Base-by-base conservation (phyloP, 176 grass and related monocot genomes). In the Oryza glumipatula region DNA sequence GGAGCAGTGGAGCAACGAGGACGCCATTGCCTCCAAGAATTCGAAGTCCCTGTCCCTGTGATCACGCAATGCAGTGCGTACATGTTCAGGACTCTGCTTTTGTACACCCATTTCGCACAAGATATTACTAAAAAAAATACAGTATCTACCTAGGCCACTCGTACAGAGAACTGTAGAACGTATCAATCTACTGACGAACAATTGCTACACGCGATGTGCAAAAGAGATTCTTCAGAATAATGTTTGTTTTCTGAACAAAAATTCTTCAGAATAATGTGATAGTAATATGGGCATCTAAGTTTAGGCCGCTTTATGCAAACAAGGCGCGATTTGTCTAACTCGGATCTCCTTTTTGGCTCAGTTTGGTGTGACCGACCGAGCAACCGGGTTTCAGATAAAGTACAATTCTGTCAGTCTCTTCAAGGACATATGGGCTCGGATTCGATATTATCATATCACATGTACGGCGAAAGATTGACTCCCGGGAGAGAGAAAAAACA, bases 1-100 rank as follows among this genome's bases (percentile, higher is more conserved):
- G 65, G 77, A 80, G 71, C 91, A 90, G 46, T 87, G 83, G 74
- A 91, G 28, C 70, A 92, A 24, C 16, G 90, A 91, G 52, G 90
- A 92, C 30, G 86, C 89, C 95, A 97, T 97, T 85, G 84, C 61
- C 71, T 82, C 74, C 24, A 70, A 68, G 23, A 84, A 67, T 61
- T 68, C 56, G 11, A 67, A 73, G 46, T 43, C 71, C 76, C 60
- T 73, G 66, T 69, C 36, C 80, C 89, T 58, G 54, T 22, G 61
- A 28, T 51, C 75, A 83, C 83, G 65, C 33, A 78, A 77, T 76
- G 77, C 71, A 85, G 52, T 21, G 74, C 23, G 68, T 77, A 76
- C 32, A 80, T 19, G 70, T 23, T 90, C 80, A 87, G 49, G 16
- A 65, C 74, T 87, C 69, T 75, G 80, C 39, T 56, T 84, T 10